Evolutionary conservation across 192 early-diverging fungal genomes (phyloP).

Genomic region (Coemansia pectinata): DNA sequence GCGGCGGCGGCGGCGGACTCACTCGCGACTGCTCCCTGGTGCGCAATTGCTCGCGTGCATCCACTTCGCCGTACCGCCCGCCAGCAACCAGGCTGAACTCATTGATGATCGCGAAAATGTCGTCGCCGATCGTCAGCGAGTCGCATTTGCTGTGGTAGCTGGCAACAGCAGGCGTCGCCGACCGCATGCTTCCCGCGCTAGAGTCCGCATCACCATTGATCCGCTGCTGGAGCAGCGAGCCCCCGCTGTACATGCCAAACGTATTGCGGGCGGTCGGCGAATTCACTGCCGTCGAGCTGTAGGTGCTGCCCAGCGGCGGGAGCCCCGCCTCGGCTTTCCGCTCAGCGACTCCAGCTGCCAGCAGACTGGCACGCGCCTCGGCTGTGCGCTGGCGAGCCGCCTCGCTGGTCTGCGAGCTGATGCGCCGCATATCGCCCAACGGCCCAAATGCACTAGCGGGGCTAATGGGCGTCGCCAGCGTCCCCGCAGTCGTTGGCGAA

Average conservation of each 20-base stretch:
- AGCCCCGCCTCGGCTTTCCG: conserved; percentile 43
- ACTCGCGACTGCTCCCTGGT: background rate
- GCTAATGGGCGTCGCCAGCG: background rate
- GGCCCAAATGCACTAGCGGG: background rate
- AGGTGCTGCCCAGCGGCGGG: conserved; percentile 13
- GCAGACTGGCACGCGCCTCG: conserved; percentile 49
- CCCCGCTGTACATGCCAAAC: conserved; percentile 23
- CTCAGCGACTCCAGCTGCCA: conserved; percentile 41
- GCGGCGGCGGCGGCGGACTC: background rate
- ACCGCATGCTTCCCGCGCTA: background rate
- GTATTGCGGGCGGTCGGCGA: conserved; percentile 20
- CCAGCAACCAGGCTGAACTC: conserved; percentile 49
- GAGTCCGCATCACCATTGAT: background rate
- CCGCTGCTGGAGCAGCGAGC: background rate
- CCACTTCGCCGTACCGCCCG: conserved; percentile 48
- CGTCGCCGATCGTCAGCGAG: conserved; percentile 51
- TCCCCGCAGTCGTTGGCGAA: background rate
- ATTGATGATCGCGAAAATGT: conserved; percentile 49
- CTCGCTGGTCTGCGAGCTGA: conserved; percentile 23
- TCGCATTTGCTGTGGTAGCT: conserved; percentile 20
- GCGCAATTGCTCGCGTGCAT: conserved; percentile 24
- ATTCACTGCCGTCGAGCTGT: conserved; percentile 13
- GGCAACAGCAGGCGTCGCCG: background rate
- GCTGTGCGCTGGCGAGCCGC: conserved; percentile 36
- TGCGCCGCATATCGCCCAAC: conserved; percentile 24